phyloP scores from a whole-genome alignment of 2,329 filamentous ascomycete species.

The Peltaster fructicola region DNA sequence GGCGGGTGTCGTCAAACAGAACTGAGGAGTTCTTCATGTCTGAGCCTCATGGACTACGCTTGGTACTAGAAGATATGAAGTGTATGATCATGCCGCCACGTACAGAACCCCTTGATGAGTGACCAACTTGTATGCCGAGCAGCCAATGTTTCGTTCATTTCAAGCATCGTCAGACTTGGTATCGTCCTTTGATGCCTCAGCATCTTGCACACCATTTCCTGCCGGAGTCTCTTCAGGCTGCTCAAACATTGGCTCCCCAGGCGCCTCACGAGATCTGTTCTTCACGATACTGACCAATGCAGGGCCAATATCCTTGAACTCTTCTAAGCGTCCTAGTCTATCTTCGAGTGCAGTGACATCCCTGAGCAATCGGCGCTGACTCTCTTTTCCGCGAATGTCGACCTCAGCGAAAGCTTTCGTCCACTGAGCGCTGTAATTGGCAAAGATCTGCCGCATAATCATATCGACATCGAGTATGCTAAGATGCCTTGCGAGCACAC shows the following conservation, averaged over 20 bases:
- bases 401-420: constrained; percentile 51
- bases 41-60: too few species aligned
- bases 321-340: constrained; percentile 60
- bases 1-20: constrained; percentile 49
- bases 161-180: too few species aligned
- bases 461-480: constrained; percentile 57
- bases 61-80: neutral
- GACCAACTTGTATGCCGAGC: too few species aligned
- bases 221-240: too few species aligned
- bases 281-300: constrained; percentile 49
- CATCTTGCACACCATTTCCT: too few species aligned
- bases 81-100: too few species aligned
- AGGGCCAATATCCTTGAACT: constrained; percentile 60
- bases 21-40: neutral
- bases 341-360: constrained; percentile 58
- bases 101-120: too few species aligned
- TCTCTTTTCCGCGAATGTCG: constrained; percentile 45
- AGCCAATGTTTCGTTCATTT: too few species aligned
- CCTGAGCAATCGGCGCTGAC: constrained; percentile 59
- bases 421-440: constrained; percentile 64
- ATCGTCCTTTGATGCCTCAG: too few species aligned
- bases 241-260: too few species aligned
- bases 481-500: constrained; percentile 66
- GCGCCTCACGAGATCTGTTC: too few species aligned
- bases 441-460: constrained; percentile 77